phyloP scores from a whole-genome alignment of 306 rosid species.

The Rosa persica region DNA sequence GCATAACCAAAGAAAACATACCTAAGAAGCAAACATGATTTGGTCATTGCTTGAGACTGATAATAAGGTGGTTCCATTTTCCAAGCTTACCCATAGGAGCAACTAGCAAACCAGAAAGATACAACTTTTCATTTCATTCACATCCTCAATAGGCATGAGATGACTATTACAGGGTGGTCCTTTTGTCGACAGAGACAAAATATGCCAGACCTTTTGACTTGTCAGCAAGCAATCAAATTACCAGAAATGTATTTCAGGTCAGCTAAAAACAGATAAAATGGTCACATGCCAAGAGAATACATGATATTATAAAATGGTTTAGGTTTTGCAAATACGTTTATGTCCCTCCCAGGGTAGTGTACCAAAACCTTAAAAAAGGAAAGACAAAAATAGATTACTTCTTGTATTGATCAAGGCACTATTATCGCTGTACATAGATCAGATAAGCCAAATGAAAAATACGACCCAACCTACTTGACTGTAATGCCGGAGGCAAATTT shows the following conservation, averaged over 20 bases:
- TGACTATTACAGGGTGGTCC: neutral
- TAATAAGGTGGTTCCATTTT: too few species aligned
- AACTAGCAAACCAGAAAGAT: neutral
- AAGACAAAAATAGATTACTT: slow-evolving; percentile 17
- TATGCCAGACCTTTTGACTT: neutral
- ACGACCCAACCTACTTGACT: slow-evolving; percentile 44
- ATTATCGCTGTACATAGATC: slow-evolving; percentile 63
- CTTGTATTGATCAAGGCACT: slow-evolving; percentile 50
- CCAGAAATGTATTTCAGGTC: neutral
- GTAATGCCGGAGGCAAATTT: slow-evolving; percentile 33
- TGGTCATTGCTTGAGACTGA: neutral
- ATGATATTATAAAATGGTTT: neutral
- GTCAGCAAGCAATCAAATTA: neutral
- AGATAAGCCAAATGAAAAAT: slow-evolving; percentile 39
- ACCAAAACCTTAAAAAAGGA: slow-evolving; percentile 18
- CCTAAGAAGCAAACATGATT: neutral
- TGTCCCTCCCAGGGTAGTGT: slow-evolving; percentile 5
- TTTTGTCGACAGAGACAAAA: neutral
- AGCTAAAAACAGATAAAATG: neutral
- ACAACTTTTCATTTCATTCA: neutral
- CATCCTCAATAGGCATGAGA: neutral
- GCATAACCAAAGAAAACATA: neutral
- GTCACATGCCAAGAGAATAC: slow-evolving; percentile 1
- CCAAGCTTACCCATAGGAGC: neutral
- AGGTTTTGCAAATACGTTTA: slow-evolving; percentile 10